Evolutionary conservation across 768 basidiomycete genomes (phyloP), one percentile per base, ranked within the genome.

Genomic region (Agrocybe chaxingu): DNA sequence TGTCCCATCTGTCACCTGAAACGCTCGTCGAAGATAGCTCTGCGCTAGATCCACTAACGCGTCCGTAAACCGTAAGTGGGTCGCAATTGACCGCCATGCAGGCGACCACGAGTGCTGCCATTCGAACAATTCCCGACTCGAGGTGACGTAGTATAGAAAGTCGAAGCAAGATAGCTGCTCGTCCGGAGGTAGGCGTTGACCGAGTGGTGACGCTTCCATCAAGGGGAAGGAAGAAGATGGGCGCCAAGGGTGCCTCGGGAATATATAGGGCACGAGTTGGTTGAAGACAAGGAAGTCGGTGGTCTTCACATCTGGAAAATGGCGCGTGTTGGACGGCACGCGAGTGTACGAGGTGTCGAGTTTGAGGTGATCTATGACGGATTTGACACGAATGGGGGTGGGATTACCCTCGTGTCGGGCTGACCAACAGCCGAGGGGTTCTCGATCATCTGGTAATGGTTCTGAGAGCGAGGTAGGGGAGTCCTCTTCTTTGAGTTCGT

Each of bases 61-160:
- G 18, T 65, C 59, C 8, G 66, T 70, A 57, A 74, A 78, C 10
- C 52, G 59, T 38, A 74, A 56, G 47, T 76, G 62, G 45, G 45
- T 61, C 10, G 69, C 75, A 12, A 75, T 65, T 42, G 60, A 57
- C 34, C 66, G 60, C 76, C 76, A 77, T 7, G 62, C 73, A 30
- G 75, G 74, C 34, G 69, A 66, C 65, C 69, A 76, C n/a, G 69
- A 46, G 34, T 52, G 60, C 41, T 57, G 48, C 69, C 69, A 69
- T 47, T 71, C 69, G 34, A 52, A 66, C 0, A 51, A 45, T 11
- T 59, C 52, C 8, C 48, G 42, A 39, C 64, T 61, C 10, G 59
- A 61, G 9, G 65, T 65, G 16, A 56, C 52, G 53, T 56, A 69
- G 42, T 71, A 70, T 31, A 69, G 53, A 30, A 53, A 57, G 41